Conservation (phyloP, 2,329 filamentous ascomycete species). For the Elsinoe perseae region DNA sequence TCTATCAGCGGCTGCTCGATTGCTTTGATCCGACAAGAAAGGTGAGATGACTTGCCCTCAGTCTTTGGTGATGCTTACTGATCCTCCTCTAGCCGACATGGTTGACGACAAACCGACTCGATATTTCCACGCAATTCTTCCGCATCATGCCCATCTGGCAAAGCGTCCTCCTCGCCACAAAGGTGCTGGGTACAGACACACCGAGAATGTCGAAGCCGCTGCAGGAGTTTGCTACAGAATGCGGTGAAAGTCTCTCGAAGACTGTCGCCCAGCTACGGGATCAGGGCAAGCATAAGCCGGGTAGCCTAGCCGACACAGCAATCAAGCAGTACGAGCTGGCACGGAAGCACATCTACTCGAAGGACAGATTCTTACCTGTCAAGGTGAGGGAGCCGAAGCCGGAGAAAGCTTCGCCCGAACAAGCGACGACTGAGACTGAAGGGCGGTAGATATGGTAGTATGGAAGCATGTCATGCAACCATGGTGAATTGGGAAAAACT, state of each 20-base stretch:
- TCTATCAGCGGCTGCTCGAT: constrained; percentile 34
- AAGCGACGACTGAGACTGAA: not conserved
- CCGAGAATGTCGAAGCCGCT: constrained; percentile 23
- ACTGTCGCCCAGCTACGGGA: constrained; percentile 23
- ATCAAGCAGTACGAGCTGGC: constrained; percentile 21
- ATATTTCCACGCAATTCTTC: not conserved
- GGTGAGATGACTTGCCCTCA: not conserved
- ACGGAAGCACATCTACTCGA: constrained; percentile 1
- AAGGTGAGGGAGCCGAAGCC: not conserved
- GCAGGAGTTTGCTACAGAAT: constrained; percentile 22
- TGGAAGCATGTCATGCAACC: not conserved
- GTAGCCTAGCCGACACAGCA: constrained; percentile 24
- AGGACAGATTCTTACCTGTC: not conserved
- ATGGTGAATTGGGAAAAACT: not conserved
- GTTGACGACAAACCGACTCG: constrained; percentile 20
- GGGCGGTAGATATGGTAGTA: not conserved
- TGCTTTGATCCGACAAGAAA: constrained; percentile 21
- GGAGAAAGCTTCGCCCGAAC: not conserved
- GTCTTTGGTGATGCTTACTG: not conserved
- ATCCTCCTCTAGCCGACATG: constrained; percentile 22
- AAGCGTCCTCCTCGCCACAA: constrained; percentile 36
- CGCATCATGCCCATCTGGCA: constrained; percentile 34
- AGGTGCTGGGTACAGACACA: constrained; percentile 33
- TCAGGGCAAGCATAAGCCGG: constrained; percentile 20
- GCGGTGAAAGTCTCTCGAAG: constrained; percentile 22